Conservation (phyloP, 495 filamentous ascomycete species). For the Xylaria curta region DNA sequence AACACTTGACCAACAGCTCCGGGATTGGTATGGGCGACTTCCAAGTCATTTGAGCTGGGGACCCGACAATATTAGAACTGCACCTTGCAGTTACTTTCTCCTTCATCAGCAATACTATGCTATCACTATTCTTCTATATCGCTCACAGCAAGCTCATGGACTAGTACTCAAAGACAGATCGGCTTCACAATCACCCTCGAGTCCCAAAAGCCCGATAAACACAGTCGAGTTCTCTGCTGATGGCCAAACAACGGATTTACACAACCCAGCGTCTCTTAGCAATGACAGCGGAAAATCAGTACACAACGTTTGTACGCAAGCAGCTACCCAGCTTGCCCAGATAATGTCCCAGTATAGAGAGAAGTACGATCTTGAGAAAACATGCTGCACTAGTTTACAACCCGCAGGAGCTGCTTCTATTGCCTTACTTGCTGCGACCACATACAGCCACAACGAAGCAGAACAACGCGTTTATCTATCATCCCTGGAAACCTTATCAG, state of each 20-base stretch:
- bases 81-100: conserved; percentile 58
- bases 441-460: conserved; percentile 41
- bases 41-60: conserved; percentile 56
- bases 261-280: conserved; percentile 23
- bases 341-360: conserved; percentile 60
- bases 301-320: conserved; percentile 58
- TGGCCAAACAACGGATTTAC: neutral
- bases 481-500: conserved; percentile 44
- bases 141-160: conserved; percentile 56
- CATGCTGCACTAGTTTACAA: conserved; percentile 53
- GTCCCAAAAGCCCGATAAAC: neutral
- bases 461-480: conserved; percentile 44
- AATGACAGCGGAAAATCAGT: conserved; percentile 52
- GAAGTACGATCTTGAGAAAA: conserved; percentile 55
- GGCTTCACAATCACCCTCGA: conserved; percentile 16
- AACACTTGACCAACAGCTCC: conserved; percentile 55
- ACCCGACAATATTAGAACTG: conserved; percentile 54
- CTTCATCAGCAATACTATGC: conserved; percentile 61
- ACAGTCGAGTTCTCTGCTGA: neutral
- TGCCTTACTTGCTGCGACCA: conserved; percentile 58
- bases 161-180: conserved; percentile 39
- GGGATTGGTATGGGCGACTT: conserved; percentile 57
- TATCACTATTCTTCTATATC: conserved; percentile 56
- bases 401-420: conserved; percentile 60
- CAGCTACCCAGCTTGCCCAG: conserved; percentile 55